Base-by-base conservation (phyloP, 1,284 basidiomycete genomes). In the Amylostereum areolatum region DNA sequence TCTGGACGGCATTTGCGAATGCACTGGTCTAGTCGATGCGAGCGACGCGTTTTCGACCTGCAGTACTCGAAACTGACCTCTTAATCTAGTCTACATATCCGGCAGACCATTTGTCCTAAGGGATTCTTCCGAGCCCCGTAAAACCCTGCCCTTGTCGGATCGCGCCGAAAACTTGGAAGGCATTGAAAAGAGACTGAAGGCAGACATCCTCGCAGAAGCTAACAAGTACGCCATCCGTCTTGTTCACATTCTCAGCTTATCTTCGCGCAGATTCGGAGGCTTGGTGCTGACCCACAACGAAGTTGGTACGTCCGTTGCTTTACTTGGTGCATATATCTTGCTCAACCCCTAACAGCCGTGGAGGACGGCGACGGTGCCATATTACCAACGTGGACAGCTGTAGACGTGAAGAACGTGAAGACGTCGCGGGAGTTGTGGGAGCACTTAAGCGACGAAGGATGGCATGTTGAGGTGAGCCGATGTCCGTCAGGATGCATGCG, bases 101-200 rank as follows among this genome's bases (percentile, higher is more conserved):
- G 92, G 92, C 9, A 81, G 94, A 30, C 94, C 97, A 0, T 99
- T 97, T 60, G 96, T 99, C 10, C 75, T 99, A n/a, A 80, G 97
- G 45, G 96, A 99, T 65, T 84, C 90, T 0, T 81, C 90, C 10
- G 83, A 88, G 50, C 96, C 97, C 1, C 80, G 89, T 50, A 78
- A 82, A 46, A 90, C 88, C 0, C 75, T 98, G 50, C 76, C 84
- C 12, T 70, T 98, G 37, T 96, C 92, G 12, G 92, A 97, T 65
- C 81, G 97, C 35, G 91, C 95, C 1, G 88, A 93, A 65, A 97
- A 97, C 62, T 74, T 99, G 8, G 97, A 99, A 66, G 94, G 85
- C 3, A 98, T 99, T 54, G 97, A 99, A 69, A 73, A 78, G 36
- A 81, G 96, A 50, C 68, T 97, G 57, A 97, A 96, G 71, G 78